Conservation (phyloP, 2,329 filamentous ascomycete genomes). For the Colletotrichum sp. region DNA sequence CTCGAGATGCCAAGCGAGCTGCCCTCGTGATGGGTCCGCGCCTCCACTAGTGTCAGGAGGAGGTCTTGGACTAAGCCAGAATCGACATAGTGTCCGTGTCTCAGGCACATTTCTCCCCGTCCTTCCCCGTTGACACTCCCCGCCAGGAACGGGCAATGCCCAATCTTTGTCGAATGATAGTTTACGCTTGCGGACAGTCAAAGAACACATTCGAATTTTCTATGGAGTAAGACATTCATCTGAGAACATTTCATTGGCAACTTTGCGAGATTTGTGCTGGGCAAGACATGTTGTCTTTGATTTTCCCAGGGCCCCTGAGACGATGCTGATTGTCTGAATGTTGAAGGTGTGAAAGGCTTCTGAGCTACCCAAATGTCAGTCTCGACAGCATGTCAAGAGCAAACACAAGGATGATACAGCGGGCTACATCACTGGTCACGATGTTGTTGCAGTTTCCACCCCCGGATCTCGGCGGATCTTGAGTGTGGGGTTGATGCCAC, state of each 20-base stretch:
- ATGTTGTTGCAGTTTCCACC: neutral
- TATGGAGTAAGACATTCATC: neutral
- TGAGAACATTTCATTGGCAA: neutral
- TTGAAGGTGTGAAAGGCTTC: neutral
- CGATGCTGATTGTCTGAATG: neutral
- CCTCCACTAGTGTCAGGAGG: neutral
- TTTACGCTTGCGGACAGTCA: neutral
- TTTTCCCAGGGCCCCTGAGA: neutral
- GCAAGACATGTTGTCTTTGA: neutral
- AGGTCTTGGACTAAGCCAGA: neutral
- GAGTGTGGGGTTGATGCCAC: neutral
- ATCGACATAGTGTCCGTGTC: neutral
- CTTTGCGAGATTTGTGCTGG: neutral
- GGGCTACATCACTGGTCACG: neutral
- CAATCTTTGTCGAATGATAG: neutral
- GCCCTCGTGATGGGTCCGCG: neutral
- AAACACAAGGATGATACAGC: neutral
- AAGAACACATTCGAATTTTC: neutral
- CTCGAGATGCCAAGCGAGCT: neutral
- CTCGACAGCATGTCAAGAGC: neutral
- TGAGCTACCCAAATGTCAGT: neutral
- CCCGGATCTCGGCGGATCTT: neutral
- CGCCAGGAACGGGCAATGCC: neutral
- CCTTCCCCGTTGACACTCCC: neutral
- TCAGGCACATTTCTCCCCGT: neutral